Evolutionary conservation across 306 rosid species (phyloP).

Genomic region (Abrus precatorius): DNA sequence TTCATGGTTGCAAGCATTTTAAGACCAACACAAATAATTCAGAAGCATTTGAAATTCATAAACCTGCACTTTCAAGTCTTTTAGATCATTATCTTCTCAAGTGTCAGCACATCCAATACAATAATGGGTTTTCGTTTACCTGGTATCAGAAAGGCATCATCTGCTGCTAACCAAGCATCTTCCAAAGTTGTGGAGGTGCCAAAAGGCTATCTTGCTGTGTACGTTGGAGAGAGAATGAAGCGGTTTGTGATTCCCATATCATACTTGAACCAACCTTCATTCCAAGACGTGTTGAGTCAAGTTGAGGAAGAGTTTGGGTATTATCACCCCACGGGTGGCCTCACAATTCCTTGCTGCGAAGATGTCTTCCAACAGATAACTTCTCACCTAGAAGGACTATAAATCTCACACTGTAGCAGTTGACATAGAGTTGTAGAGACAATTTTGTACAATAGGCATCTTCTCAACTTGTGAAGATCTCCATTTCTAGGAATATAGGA

Average conservation of each 20-base stretch:
- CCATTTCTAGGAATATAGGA: background rate
- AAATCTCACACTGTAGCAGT: background rate
- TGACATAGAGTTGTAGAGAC: background rate
- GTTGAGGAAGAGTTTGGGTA: slow-evolving; percentile 55
- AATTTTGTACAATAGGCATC: background rate
- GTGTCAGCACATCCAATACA: background rate
- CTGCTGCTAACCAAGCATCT: slow-evolving; percentile 14
- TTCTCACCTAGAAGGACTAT: slow-evolving; percentile 33
- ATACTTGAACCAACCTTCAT: slow-evolving; percentile 52
- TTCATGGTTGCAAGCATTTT: slow-evolving; percentile 5
- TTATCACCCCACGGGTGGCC: slow-evolving; percentile 60
- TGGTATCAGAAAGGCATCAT: slow-evolving; percentile 11
- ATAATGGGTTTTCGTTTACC: slow-evolving; percentile 49
- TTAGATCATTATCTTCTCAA: background rate
- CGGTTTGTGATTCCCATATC: slow-evolving; percentile 52
- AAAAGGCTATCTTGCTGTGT: slow-evolving; percentile 56
- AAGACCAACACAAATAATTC: slow-evolving; percentile 36
- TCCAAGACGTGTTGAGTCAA: slow-evolving; percentile 46
- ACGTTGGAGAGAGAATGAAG: slow-evolving; percentile 60
- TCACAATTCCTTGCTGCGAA: slow-evolving; percentile 56
- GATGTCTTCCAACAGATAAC: slow-evolving; percentile 25
- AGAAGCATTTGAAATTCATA: background rate
- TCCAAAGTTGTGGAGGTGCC: slow-evolving; percentile 48
- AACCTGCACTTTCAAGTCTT: background rate
- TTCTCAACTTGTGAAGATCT: slow-evolving; percentile 11